These are phyloP conservation scores for Tulasnella calospora DNA, from an alignment of 768 basidiomycete species.

Conservation along the genomic window DNA sequence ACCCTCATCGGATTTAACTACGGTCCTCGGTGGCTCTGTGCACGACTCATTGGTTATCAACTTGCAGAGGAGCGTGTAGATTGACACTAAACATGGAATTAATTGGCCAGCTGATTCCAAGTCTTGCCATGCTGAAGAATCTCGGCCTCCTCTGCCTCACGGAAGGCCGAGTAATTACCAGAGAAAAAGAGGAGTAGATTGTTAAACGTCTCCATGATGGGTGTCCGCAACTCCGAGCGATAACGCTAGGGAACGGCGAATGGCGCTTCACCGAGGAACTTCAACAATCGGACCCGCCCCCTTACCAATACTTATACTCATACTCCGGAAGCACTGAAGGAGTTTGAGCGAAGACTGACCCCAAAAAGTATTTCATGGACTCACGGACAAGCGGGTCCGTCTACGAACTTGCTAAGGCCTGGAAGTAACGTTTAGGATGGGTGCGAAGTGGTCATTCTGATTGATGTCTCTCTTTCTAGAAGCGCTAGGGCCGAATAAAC, in stretches of 20 bases:
- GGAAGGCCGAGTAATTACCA: neutral
- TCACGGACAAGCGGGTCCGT: neutral
- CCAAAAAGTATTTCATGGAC: neutral
- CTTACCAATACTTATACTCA: neutral
- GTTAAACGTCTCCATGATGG: neutral
- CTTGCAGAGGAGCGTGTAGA: too few relatives aligned
- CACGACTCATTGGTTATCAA: too few relatives aligned
- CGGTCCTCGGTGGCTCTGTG: too few relatives aligned
- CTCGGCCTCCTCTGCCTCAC: neutral
- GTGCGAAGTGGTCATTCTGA: too few relatives aligned
- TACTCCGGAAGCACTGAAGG: neutral
- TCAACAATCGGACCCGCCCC: neutral
- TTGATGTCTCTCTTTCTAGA: too few relatives aligned
- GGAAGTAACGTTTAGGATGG: too few relatives aligned
- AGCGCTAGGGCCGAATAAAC: too few relatives aligned
- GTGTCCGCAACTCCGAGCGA: neutral
- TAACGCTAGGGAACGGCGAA: neutral
- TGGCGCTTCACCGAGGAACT: neutral
- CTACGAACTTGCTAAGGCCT: too few relatives aligned
- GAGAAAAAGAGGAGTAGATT: neutral
- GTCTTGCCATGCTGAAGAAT: neutral
- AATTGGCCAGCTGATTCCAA: neutral
- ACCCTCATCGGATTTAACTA: too few relatives aligned
- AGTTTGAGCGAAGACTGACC: neutral
- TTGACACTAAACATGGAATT: neutral